Evolutionary conservation across 2,329 filamentous ascomycete species (phyloP).

Genomic region (Xylaria multiplex): DNA sequence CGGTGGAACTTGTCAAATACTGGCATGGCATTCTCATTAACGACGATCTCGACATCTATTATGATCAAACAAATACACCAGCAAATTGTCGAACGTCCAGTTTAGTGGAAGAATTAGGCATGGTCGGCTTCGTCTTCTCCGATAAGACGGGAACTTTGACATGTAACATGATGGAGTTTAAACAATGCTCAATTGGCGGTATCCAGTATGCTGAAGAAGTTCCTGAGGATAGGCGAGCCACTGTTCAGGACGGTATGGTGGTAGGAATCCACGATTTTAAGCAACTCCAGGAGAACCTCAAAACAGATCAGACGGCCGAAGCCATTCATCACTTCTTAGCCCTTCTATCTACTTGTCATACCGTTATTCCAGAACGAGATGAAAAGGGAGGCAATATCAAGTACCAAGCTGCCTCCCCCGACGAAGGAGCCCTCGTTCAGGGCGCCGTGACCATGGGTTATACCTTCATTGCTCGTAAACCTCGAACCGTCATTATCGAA

Average conservation of each 20-base stretch:
- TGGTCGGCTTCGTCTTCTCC: conserved; percentile 98
- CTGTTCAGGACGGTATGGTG: conserved; percentile 79
- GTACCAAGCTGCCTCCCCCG: conserved; percentile 96
- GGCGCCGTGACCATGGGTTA: conserved; percentile 89
- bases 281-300: conserved; percentile 74
- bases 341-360: conserved; percentile 90
- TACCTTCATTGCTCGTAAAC: conserved; percentile 89
- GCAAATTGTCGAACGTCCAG: conserved; percentile 96
- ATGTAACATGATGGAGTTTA: conserved; percentile 99
- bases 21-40: conserved; percentile 98
- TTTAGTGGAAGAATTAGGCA: conserved; percentile 94
- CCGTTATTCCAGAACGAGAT: conserved; percentile 90
- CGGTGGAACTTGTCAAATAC: conserved; percentile 97
- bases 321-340: conserved; percentile 83
- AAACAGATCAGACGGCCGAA: conserved; percentile 61
- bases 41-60: conserved; percentile 97
- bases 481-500: conserved; percentile 84
- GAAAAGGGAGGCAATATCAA: conserved; percentile 85
- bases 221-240: conserved; percentile 86
- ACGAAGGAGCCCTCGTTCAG: conserved; percentile 95
- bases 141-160: conserved; percentile 98
- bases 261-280: conserved; percentile 87
- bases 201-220: conserved; percentile 94
- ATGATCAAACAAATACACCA: conserved; percentile 93
- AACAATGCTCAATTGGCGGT: conserved; percentile 90